Base-by-base conservation (phyloP, 192 early-diverging fungal species). In the Podila minutissima region DNA sequence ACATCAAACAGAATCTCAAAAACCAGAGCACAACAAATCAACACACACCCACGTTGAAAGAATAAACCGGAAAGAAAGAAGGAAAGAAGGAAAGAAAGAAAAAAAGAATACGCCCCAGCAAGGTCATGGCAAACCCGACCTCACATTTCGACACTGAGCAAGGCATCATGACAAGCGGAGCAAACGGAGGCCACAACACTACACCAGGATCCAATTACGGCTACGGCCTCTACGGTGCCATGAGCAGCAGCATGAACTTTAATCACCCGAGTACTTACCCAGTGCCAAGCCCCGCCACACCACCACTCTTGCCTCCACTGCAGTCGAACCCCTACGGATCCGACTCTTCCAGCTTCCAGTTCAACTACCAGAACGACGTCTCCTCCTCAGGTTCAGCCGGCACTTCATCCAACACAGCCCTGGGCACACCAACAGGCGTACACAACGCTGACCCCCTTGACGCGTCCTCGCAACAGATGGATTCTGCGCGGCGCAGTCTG, bases 281-380 rank as follows among this genome's bases (percentile, higher is more conserved):
- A 3, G 71, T 81, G 13, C 66, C 70, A 4, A 73, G 32, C 22
- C 71, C 77, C n/a, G 62, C 53, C 10, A 81, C 77, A 19, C 71
- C 71, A 26, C 77, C 77, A 24, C 61, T 81, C 20, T 33, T 81
- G 8, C 77, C 77, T 5, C 77, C 77, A 15, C 67, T 81, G 11
- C 77, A 81, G 26, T 63, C 76, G 19, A 71, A 55, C 29, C 60
- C 59, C 8, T 64, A 72, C 32, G 50, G 41, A 20, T 50, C 32
- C 48, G 59, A 35, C 17, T 33, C 33, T 37, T 63, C 62, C 46
- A 28, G 11, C 37, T 35, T 63, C 17, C 32, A 63, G 32, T 38
- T n/a, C 35, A 19, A 33, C 19, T 35, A 63, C 35, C 62, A 61
- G 59, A 61, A 32, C 62, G 35, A 63, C 20, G 33, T n/a, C 20